Evolutionary conservation across 2,329 filamentous ascomycete genomes (phyloP).

Genomic region (Aspergillus tanneri): DNA sequence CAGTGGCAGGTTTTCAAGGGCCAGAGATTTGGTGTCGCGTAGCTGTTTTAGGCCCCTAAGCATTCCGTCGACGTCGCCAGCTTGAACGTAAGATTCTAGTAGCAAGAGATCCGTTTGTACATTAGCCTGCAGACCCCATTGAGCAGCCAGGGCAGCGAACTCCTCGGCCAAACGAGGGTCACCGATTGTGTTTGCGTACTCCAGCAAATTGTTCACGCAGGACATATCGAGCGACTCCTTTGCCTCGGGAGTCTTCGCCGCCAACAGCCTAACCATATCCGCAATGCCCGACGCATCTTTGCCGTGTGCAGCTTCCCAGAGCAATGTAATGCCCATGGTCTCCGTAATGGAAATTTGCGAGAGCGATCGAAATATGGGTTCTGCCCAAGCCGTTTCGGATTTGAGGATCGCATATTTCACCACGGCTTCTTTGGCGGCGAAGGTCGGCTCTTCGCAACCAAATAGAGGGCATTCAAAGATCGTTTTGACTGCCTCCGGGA

Average conservation of each 20-base stretch:
- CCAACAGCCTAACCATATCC: constrained; percentile 69
- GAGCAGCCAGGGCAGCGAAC: constrained; percentile 65
- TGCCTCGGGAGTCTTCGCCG: constrained; percentile 45
- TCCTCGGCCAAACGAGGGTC: constrained; percentile 72
- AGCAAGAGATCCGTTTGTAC: constrained; percentile 70
- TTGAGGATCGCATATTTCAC: constrained; percentile 62
- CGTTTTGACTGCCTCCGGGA: constrained; percentile 60
- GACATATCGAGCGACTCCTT: constrained; percentile 60
- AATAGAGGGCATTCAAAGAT: constrained; percentile 64
- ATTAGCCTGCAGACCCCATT: constrained; percentile 66
- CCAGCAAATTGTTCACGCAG: constrained; percentile 75
- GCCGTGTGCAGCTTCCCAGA: constrained; percentile 72
- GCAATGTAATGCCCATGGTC: constrained; percentile 70
- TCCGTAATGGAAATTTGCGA: constrained; percentile 50
- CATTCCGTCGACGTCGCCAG: constrained; percentile 66
- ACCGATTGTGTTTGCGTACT: constrained; percentile 66
- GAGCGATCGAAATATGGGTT: constrained; percentile 55
- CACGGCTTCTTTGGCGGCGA: constrained; percentile 54
- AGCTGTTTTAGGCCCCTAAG: constrained; percentile 55
- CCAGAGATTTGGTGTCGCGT: constrained; percentile 52
- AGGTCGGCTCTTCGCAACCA: constrained; percentile 42
- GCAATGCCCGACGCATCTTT: constrained; percentile 70
- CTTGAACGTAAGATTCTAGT: constrained; percentile 72
- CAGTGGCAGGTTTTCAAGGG: constrained; percentile 60
- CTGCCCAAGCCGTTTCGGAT: constrained; percentile 61